Conservation (phyloP, 305 asterid genomes). For the Galium porrigens region DNA sequence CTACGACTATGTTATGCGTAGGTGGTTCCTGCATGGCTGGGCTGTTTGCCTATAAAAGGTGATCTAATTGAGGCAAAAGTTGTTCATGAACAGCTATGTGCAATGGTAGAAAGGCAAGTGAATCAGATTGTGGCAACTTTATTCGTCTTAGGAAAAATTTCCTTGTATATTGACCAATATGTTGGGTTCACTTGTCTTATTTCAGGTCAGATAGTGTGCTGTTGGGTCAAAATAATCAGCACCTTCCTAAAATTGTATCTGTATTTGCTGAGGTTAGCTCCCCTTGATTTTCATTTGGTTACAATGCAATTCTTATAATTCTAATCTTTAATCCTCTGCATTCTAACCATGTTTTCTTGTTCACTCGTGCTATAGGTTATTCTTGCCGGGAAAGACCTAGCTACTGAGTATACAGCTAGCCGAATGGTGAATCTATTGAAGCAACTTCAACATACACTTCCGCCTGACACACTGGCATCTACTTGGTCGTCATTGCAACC, state of each 20-base stretch:
- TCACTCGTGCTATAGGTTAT: constrained; percentile 35
- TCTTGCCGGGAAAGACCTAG: constrained; percentile 76
- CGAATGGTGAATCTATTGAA: constrained; percentile 61
- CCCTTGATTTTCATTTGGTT: not conserved
- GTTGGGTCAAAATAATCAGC: constrained; percentile 71
- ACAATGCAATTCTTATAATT: not conserved
- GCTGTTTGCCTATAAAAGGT: constrained; percentile 77
- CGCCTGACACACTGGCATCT: constrained; percentile 64
- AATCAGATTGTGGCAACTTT: not conserved
- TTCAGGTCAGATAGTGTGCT: constrained; percentile 65
- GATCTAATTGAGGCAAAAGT: constrained; percentile 85
- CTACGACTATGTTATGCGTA: constrained; percentile 16
- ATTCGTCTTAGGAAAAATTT: not conserved
- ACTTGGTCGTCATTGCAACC: constrained; percentile 78
- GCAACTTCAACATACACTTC: constrained; percentile 72
- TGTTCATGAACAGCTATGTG: constrained; percentile 84
- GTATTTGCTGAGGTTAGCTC: constrained; percentile 75
- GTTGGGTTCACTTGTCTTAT: constrained; percentile 4
- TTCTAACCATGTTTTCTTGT: not conserved
- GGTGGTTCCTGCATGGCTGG: constrained; percentile 93
- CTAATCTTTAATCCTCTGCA: not conserved
- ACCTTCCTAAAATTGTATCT: constrained; percentile 67
- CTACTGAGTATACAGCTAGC: constrained; percentile 60
- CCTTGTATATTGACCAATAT: not conserved
- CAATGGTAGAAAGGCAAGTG: constrained; percentile 68